These are phyloP conservation scores for Akanthomyces dipterigenus DNA, from an alignment of 2,329 filamentous ascomycete genomes.

Conservation along the genomic window DNA sequence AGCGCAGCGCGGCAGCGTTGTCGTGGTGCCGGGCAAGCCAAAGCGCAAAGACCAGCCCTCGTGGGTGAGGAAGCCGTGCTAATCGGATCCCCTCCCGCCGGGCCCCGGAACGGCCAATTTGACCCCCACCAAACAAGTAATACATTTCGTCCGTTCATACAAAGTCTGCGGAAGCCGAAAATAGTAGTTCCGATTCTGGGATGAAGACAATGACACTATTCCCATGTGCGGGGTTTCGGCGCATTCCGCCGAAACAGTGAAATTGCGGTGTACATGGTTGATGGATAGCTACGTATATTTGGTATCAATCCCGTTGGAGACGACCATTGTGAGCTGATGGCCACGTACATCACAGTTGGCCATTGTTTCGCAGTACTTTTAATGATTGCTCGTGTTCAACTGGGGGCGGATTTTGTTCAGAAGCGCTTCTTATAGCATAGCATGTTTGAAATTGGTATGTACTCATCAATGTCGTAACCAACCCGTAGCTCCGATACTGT, in stretches of 20 bases:
- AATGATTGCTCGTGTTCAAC: accelerated
- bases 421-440: no score
- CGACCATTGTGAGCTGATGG: background rate
- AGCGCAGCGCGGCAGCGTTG: no score
- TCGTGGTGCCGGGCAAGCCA: background rate
- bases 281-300: background rate
- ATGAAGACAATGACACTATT: no score
- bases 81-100: constrained; percentile 9
- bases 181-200: background rate
- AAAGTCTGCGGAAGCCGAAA: background rate
- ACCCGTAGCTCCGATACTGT: background rate
- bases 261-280: background rate
- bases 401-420: no score
- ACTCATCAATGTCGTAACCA: background rate
- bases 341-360: no score
- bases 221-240: background rate
- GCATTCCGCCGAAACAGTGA: background rate
- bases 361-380: no score
- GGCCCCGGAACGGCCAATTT: constrained; percentile 4
- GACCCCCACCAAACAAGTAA: constrained; percentile 7
- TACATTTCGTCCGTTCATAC: background rate
- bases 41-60: background rate
- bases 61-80: background rate
- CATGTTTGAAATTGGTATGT: background rate
- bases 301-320: background rate